Conservation (phyloP, 306 rosid species). For the Ochetophila trinervis region DNA sequence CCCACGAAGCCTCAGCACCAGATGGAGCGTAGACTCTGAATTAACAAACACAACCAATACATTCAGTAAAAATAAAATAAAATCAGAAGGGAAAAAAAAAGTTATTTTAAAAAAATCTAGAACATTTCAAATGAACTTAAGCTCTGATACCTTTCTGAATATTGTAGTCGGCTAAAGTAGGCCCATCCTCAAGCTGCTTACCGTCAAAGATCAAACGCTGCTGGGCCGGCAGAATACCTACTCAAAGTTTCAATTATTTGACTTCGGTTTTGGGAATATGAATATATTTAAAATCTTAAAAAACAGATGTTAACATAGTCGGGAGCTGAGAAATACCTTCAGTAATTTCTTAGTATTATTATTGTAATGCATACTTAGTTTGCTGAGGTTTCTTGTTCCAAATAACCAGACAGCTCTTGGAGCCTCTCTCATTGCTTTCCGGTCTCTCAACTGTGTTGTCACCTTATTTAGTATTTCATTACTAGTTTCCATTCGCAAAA, state of each 20-base stretch:
- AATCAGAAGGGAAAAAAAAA: neutral
- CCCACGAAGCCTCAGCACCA: slow-evolving; percentile 82
- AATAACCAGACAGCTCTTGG: too few species aligned
- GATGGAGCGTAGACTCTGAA: slow-evolving; percentile 73
- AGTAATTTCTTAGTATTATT: too few species aligned
- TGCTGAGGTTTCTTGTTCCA: too few species aligned
- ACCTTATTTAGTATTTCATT: too few species aligned
- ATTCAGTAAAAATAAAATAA: too few species aligned
- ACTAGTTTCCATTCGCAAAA: too few species aligned
- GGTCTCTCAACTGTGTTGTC: too few species aligned
- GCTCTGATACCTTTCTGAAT: slow-evolving; percentile 65
- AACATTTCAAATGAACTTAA: neutral
- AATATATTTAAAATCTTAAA: too few species aligned
- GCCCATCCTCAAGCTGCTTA: slow-evolving; percentile 79
- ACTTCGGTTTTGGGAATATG: neutral
- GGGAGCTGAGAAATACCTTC: slow-evolving; percentile 45
- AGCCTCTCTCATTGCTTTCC: too few species aligned
- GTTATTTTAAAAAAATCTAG: too few species aligned
- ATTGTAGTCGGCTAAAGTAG: slow-evolving; percentile 75
- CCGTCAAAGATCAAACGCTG: slow-evolving; percentile 82
- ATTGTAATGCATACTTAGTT: too few species aligned
- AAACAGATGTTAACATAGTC: neutral
- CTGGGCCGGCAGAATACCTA: slow-evolving; percentile 83
- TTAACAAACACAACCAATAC: neutral
- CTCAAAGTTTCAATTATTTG: neutral